Percentiles rank a stretch among this genome's conserved stretches.
Conservation (phyloP, 139 green algal species). For the Coelastrella sp. region DNA sequence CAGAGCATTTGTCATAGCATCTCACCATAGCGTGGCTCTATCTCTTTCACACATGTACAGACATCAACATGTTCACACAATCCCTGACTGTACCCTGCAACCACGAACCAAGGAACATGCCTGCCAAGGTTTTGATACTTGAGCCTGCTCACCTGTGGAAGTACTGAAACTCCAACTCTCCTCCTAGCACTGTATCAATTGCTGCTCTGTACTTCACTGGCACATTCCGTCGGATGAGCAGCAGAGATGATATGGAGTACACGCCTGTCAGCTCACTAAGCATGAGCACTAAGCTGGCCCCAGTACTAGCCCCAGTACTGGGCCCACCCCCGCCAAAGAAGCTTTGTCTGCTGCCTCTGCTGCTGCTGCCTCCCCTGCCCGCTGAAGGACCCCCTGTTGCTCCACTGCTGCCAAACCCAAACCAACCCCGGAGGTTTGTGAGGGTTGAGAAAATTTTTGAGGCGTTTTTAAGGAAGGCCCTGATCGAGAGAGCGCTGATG, state of each 20-base stretch:
- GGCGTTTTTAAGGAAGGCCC: slow-evolving; percentile 86
- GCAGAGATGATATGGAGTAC: slow-evolving; percentile 85
- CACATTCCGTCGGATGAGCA: slow-evolving; percentile 89
- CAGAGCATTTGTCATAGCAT: no score
- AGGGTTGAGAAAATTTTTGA: slow-evolving; percentile 38
- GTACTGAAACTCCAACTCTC: slow-evolving; percentile 88
- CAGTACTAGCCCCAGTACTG: slow-evolving; percentile 38
- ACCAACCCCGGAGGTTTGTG: slow-evolving; percentile 27
- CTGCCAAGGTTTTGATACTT: not conserved
- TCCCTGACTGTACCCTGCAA: no score
- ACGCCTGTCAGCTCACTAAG: slow-evolving; percentile 85
- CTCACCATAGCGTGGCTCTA: not conserved
- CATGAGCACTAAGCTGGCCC: slow-evolving; percentile 74
- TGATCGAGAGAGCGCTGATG: slow-evolving; percentile 85
- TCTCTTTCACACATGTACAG: not conserved
- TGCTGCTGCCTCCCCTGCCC: not conserved
- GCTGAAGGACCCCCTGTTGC: not conserved
- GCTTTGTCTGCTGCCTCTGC: not conserved
- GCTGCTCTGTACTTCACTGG: slow-evolving; percentile 67
- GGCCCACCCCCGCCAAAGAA: not conserved
- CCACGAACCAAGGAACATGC: not conserved
- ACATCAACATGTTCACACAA: not conserved
- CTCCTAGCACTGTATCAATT: slow-evolving; percentile 81
- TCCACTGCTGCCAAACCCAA: not conserved
- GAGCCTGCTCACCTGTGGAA: slow-evolving; percentile 71